Percentiles rank a stretch among this genome's conserved stretches.
Conservation (phyloP, 2,329 filamentous ascomycete species). For the Phialophora verrucosa region DNA sequence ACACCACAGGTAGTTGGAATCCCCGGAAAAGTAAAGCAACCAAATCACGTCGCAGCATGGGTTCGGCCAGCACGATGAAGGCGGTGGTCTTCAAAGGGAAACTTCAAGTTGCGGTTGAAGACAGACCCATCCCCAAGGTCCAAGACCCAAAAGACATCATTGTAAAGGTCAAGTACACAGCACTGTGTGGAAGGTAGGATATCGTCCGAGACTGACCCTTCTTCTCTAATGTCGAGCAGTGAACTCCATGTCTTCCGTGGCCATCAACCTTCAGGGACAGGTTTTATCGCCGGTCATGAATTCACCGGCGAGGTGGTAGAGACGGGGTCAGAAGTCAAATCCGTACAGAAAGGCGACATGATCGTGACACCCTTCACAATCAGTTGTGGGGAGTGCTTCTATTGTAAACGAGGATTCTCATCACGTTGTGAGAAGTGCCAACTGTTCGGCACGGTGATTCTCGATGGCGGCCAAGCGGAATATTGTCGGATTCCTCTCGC, state of each 20-base stretch:
- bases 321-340: conserved; percentile 69
- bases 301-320: conserved; percentile 79
- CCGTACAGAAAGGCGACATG: conserved; percentile 73
- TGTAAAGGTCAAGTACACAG: conserved; percentile 81
- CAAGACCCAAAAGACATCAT: conserved; percentile 75
- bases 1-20: not conserved
- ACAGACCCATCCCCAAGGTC: conserved; percentile 77
- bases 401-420: conserved; percentile 77
- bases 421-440: conserved; percentile 74
- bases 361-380: conserved; percentile 84
- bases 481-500: conserved; percentile 81
- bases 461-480: conserved; percentile 83
- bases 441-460: conserved; percentile 70
- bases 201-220: not conserved
- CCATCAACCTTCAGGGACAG: conserved; percentile 70
- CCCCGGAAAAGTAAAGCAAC: not conserved
- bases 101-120: conserved; percentile 74
- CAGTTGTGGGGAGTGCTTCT: conserved; percentile 81
- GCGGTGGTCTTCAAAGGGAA: conserved; percentile 87
- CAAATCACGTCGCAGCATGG: conserved; percentile 39
- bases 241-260: conserved; percentile 88
- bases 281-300: conserved; percentile 76
- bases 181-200: conserved; percentile 82
- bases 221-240: conserved; percentile 50
- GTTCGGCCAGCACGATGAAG: conserved; percentile 69